These are phyloP conservation scores for Beauveria varroae DNA, from an alignment of 2,329 filamentous ascomycete genomes.

Conservation along the genomic window DNA sequence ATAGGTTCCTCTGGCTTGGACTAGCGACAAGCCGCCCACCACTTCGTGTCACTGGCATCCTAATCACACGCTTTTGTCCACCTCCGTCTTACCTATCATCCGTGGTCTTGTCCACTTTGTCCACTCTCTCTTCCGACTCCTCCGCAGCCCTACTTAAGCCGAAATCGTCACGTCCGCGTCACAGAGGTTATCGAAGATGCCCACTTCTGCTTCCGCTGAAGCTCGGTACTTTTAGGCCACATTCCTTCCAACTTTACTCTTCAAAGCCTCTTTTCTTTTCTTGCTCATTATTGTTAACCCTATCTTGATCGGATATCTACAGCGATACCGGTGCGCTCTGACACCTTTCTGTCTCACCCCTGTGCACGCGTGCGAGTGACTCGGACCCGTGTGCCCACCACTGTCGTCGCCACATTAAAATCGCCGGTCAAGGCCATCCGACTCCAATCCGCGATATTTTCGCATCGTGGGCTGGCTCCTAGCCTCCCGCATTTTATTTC, in stretches of 20 bases:
- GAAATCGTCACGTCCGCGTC: not conserved
- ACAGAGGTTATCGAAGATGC: not conserved
- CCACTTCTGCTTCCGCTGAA: not conserved
- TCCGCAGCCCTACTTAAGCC: not conserved
- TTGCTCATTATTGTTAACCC: not conserved
- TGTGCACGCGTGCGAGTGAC: not conserved
- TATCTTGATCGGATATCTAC: not conserved
- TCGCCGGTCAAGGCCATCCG: not conserved
- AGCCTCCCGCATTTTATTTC: not conserved
- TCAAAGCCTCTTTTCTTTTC: not conserved
- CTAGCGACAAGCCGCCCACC: not conserved
- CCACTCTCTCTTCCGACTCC: not conserved
- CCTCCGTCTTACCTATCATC: not conserved
- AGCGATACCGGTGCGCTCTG: not conserved
- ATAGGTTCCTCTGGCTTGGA: not conserved
- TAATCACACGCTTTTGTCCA: not conserved
- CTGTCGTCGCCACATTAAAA: constrained; percentile 1
- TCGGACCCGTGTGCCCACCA: constrained; percentile 2
- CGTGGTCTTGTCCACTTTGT: not conserved
- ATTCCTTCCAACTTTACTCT: not conserved
- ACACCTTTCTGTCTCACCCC: not conserved
- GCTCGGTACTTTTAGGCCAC: not conserved
- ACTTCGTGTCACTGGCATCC: not conserved
- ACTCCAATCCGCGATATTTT: not conserved
- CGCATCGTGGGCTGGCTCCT: not conserved